Evolutionary conservation across 306 rosid species (phyloP).

Genomic region (Quercus mongolica): DNA sequence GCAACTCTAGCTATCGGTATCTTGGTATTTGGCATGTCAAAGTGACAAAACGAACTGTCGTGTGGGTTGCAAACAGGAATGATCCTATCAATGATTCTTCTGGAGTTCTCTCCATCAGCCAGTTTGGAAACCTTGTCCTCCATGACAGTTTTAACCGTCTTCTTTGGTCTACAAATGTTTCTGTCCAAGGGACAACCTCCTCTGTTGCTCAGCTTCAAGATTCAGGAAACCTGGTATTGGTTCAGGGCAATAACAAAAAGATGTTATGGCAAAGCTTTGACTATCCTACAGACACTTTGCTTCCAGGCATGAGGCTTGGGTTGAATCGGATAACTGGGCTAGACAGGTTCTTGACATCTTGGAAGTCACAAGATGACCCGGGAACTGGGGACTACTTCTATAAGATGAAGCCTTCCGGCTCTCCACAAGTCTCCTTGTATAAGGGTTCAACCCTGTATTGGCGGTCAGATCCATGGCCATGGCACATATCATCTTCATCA

Average conservation of each 20-base stretch:
- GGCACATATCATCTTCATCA: no score
- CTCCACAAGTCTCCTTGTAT: no score
- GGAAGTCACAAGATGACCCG: slow-evolving; percentile 20
- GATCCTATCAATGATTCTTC: slow-evolving; percentile 17
- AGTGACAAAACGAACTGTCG: background rate
- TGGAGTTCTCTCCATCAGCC: slow-evolving; percentile 7
- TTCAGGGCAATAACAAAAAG: no score
- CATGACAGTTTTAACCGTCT: background rate
- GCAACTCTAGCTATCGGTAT: no score
- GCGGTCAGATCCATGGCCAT: no score
- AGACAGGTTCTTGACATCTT: slow-evolving; percentile 18
- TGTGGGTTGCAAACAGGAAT: background rate
- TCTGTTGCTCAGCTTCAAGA: background rate
- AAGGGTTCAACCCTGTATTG: no score
- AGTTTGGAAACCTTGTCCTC: slow-evolving; percentile 16
- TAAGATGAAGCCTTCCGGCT: no score
- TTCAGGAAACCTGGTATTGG: no score
- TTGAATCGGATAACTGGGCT: slow-evolving; percentile 6
- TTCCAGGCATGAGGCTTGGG: slow-evolving; percentile 16
- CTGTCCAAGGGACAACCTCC: background rate
- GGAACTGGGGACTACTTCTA: no score
- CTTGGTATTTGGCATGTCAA: no score
- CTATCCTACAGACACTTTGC: no score
- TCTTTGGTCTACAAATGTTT: slow-evolving; percentile 24
- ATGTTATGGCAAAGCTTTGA: no score